A percentile compares a stretch with the other conserved stretches of the same genome.
Conservation (phyloP, 192 early-diverging fungal genomes). For the Linnemannia exigua region DNA sequence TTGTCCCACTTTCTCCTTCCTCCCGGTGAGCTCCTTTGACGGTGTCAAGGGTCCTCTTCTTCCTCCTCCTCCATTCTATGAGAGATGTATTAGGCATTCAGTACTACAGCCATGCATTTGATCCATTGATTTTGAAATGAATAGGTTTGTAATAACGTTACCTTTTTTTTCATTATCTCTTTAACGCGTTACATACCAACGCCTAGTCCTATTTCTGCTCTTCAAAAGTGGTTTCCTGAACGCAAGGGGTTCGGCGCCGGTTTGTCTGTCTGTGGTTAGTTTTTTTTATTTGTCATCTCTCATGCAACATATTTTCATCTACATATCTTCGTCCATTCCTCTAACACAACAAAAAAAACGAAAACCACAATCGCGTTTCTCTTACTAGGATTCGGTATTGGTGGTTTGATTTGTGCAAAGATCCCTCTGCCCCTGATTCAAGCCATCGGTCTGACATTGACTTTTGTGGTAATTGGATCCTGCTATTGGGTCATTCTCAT, state of each 20-base stretch:
- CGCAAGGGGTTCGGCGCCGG: slow-evolving; percentile 71
- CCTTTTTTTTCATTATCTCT: neutral
- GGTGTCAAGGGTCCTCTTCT: neutral
- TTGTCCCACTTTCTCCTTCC: no score
- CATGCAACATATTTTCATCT: neutral
- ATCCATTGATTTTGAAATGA: neutral
- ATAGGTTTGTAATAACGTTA: neutral
- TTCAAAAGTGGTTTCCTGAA: slow-evolving; percentile 76
- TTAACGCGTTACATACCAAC: neutral
- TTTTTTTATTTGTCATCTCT: neutral
- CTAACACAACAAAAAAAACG: neutral
- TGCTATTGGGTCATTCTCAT: slow-evolving; percentile 74
- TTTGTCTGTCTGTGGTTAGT: slow-evolving; percentile 76
- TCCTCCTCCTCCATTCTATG: neutral
- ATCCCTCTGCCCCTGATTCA: slow-evolving; percentile 74
- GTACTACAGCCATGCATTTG: neutral
- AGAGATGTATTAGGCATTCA: neutral
- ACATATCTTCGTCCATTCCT: neutral
- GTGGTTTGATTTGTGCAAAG: slow-evolving; percentile 77
- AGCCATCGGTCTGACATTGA: slow-evolving; percentile 62
- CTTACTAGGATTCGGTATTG: slow-evolving; percentile 74
- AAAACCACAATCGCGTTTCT: no score
- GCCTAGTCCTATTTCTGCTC: slow-evolving; percentile 67
- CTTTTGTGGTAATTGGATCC: slow-evolving; percentile 77
- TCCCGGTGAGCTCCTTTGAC: neutral